phyloP scores from a whole-genome alignment of 2,329 filamentous ascomycete genomes.

The Hymenoscyphus fraxineus region DNA sequence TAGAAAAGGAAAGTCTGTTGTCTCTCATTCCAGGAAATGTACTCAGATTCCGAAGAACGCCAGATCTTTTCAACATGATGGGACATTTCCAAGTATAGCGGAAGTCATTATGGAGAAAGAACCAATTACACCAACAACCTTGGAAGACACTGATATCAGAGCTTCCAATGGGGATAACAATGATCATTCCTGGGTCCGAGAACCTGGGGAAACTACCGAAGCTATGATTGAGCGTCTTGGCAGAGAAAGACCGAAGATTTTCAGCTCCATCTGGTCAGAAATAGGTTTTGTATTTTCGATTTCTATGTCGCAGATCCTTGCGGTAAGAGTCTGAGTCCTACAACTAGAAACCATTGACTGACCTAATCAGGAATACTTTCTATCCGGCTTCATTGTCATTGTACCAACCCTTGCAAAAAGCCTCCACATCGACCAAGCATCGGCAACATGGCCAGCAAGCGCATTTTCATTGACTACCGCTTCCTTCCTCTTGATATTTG shows the following conservation, averaged over 20 bases:
- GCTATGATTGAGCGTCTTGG: constrained; percentile 51
- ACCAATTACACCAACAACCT: background rate
- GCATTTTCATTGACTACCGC: constrained; percentile 55
- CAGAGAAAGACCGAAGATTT: constrained; percentile 52
- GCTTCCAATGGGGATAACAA: constrained; percentile 15
- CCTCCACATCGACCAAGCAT: constrained; percentile 60
- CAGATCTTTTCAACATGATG: background rate
- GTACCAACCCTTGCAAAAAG: constrained; percentile 60
- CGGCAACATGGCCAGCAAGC: constrained; percentile 60
- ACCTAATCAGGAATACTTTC: constrained; percentile 53
- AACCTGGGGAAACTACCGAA: constrained; percentile 24
- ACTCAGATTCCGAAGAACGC: background rate
- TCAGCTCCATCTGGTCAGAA: constrained; percentile 50
- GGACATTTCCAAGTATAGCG: background rate
- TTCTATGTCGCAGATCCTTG: constrained; percentile 54
- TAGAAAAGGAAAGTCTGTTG: background rate
- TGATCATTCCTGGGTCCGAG: constrained; percentile 23
- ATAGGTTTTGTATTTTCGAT: constrained; percentile 58
- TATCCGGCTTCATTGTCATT: constrained; percentile 73
- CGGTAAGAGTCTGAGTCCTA: constrained; percentile 36
- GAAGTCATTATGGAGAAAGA: background rate
- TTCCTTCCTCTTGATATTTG: constrained; percentile 58
- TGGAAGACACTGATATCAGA: background rate
- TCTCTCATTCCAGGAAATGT: background rate
- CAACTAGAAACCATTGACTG: background rate